These are phyloP conservation scores for Euphrasia arctica DNA, from an alignment of 305 asterid species.

Conservation along the genomic window DNA sequence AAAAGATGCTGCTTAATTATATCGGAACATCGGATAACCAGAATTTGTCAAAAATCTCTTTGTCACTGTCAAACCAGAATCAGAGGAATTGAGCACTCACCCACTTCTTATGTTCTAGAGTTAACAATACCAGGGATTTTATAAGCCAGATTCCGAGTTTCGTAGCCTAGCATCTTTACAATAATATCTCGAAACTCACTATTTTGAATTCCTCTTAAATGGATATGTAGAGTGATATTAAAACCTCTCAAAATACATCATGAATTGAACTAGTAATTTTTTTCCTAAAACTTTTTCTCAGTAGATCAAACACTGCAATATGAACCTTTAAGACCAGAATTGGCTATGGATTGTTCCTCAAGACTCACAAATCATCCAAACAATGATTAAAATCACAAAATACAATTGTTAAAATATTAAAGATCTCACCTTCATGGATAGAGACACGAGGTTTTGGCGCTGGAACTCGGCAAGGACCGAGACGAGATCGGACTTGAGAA, in stretches of 20 bases:
- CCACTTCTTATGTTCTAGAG: background rate
- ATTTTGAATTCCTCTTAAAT: background rate
- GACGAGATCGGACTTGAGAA: slow-evolving; percentile 83
- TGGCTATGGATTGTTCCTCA: background rate
- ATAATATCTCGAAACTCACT: background rate
- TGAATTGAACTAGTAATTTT: background rate
- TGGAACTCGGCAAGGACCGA: slow-evolving; percentile 93
- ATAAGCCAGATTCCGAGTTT: background rate
- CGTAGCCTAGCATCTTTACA: background rate
- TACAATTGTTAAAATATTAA: background rate
- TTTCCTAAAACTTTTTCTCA: background rate
- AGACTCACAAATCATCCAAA: background rate
- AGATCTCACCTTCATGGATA: slow-evolving; percentile 62
- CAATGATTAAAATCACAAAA: background rate
- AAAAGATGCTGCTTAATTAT: background rate
- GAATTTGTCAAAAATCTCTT: background rate
- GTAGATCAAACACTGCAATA: background rate
- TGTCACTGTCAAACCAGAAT: background rate
- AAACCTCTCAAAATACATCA: background rate
- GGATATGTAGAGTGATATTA: background rate
- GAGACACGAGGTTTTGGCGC: slow-evolving; percentile 75
- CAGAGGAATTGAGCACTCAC: background rate
- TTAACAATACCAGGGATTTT: background rate
- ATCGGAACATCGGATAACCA: background rate
- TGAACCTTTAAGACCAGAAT: background rate